These are phyloP conservation scores for Sphaerostilbella broomeana DNA, from an alignment of 2,329 filamentous ascomycete species.

Conservation along the genomic window DNA sequence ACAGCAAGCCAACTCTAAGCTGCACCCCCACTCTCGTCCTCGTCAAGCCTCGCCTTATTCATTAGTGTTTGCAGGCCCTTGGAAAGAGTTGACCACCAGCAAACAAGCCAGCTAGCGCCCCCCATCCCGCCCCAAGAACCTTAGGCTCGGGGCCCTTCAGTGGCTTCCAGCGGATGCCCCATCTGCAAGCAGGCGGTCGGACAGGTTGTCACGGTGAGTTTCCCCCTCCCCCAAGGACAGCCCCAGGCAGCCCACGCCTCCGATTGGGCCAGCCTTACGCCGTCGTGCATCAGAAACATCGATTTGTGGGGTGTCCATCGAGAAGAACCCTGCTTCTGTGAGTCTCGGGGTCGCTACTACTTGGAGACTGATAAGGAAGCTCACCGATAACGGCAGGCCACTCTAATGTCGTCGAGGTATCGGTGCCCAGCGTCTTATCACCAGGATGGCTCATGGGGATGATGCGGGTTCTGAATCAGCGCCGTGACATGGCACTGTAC, in stretches of 20 bases:
- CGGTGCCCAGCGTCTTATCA: slow-evolving; percentile 4
- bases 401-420: slow-evolving; percentile 11
- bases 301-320: slow-evolving; percentile 7
- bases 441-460: slow-evolving; percentile 6
- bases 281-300: slow-evolving; percentile 3
- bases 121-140: no score
- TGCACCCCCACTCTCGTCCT: no score
- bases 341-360: slow-evolving; percentile 16
- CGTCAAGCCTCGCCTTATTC: no score
- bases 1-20: no score
- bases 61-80: slow-evolving; percentile 10
- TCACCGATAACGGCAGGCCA: slow-evolving; percentile 1
- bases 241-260: slow-evolving; percentile 6
- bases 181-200: not conserved
- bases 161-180: no score
- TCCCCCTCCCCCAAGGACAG: not conserved
- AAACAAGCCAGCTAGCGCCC: no score
- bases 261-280: slow-evolving; percentile 8
- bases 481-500: slow-evolving; percentile 9
- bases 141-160: no score
- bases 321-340: slow-evolving; percentile 1
- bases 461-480: slow-evolving; percentile 11
- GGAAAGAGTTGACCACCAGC: no score
- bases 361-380: slow-evolving; percentile 18
- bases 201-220: slow-evolving; percentile 3